These are phyloP conservation scores for Aspergillus sp. DNA, from an alignment of 2,329 filamentous ascomycete genomes.

Conservation along the genomic window DNA sequence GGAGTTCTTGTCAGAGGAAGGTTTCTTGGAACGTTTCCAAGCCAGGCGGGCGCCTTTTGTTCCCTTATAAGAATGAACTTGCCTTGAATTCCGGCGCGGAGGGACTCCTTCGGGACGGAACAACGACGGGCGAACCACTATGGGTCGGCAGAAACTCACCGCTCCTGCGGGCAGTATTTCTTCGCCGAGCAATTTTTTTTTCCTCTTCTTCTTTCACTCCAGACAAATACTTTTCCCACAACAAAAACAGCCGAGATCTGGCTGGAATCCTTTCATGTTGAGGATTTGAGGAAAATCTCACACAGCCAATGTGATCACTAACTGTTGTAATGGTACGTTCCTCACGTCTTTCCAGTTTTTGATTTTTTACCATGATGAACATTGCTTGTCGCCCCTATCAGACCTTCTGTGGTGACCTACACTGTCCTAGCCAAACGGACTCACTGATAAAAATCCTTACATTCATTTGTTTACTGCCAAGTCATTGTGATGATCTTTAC, in stretches of 20 bases:
- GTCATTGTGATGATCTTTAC: not conserved
- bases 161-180: conserved; percentile 1
- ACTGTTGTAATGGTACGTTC: conserved; percentile 16
- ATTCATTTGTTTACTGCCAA: conserved; percentile 3
- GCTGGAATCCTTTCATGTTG: conserved; percentile 1
- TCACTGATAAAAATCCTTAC: conserved; percentile 43
- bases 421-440: conserved; percentile 63
- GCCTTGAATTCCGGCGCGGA: conserved; percentile 13
- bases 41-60: not conserved
- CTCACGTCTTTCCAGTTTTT: conserved; percentile 8
- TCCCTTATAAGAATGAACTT: not conserved
- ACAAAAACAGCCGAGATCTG: not conserved
- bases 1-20: not conserved
- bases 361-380: conserved; percentile 53
- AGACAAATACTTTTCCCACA: conserved; percentile 11
- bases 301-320: not conserved
- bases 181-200: conserved; percentile 17
- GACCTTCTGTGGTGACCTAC: conserved; percentile 60
- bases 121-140: not conserved
- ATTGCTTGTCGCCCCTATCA: conserved; percentile 63
- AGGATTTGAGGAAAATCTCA: not conserved
- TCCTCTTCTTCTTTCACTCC: conserved; percentile 15
- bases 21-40: not conserved
- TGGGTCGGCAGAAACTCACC: conserved; percentile 7
- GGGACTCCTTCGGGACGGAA: conserved; percentile 6